phyloP scores from a whole-genome alignment of 75 land plant genomes.

The Cunninghamia lanceolata region DNA sequence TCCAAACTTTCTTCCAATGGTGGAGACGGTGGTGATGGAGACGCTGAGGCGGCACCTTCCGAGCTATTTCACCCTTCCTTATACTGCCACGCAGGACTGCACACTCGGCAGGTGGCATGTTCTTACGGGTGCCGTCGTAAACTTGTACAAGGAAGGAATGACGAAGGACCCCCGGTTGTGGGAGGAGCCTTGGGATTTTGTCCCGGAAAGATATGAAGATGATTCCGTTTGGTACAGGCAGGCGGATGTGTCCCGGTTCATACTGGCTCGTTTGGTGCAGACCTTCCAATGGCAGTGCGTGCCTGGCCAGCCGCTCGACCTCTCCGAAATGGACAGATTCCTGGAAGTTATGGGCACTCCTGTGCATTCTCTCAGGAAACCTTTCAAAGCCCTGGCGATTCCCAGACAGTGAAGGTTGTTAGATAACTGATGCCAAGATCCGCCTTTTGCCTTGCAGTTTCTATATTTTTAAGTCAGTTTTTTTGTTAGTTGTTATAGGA shows the following conservation, averaged over 20 bases:
- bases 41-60: constrained; percentile 60
- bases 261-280: too few species aligned
- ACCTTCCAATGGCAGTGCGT: too few species aligned
- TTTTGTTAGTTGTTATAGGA: too few species aligned
- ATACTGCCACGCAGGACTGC: constrained; percentile 47
- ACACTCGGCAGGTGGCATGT: constrained; percentile 15
- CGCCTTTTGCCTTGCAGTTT: too few species aligned
- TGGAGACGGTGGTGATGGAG: constrained; percentile 61
- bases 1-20: constrained; percentile 34
- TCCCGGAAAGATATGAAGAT: constrained; percentile 66
- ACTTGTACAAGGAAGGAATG: constrained; percentile 57
- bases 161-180: constrained; percentile 63
- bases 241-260: too few species aligned
- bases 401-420: too few species aligned
- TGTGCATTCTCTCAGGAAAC: constrained; percentile 21
- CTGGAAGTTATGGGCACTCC: constrained; percentile 66
- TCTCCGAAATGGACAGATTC: constrained; percentile 53
- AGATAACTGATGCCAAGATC: too few species aligned
- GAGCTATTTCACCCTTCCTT: not conserved
- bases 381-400: too few species aligned
- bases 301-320: too few species aligned
- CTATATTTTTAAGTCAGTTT: too few species aligned
- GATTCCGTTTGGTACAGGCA: constrained; percentile 89
- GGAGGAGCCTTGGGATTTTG: constrained; percentile 75
- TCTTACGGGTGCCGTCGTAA: constrained; percentile 13